These are phyloP conservation scores for Torulaspora franciscae DNA, from an alignment of 805 yeast species.

Conservation along the genomic window DNA sequence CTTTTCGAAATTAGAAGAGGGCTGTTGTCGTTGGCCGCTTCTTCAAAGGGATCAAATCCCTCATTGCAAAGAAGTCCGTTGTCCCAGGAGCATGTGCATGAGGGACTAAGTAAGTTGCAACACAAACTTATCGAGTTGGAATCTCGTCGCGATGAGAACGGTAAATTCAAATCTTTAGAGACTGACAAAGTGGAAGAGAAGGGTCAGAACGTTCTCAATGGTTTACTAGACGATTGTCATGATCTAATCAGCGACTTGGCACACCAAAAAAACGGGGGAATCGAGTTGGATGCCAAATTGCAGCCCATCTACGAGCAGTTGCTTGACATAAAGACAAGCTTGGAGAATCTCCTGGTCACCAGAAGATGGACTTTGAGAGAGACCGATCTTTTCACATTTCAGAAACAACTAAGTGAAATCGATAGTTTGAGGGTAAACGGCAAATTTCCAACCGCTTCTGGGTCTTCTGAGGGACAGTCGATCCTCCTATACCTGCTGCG, in stretches of 20 bases:
- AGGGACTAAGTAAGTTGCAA: conserved; percentile 35
- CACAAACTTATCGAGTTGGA: conserved; percentile 43
- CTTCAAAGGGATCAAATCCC: conserved; percentile 25
- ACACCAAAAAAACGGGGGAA: conserved; percentile 32
- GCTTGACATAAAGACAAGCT: conserved; percentile 58
- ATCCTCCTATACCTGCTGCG: conserved; percentile 73
- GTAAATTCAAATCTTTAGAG: conserved; percentile 44
- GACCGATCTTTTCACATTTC: conserved; percentile 85
- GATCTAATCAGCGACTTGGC: conserved; percentile 65
- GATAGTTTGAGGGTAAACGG: conserved; percentile 69
- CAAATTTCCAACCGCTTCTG: conserved; percentile 41
- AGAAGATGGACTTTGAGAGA: conserved; percentile 97
- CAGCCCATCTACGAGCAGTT: conserved; percentile 59
- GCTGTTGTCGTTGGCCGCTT: conserved; percentile 49
- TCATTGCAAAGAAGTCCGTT: conserved; percentile 12
- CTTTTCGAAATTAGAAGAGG: conserved; percentile 61
- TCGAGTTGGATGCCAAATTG: conserved; percentile 47
- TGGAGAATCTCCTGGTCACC: conserved; percentile 81
- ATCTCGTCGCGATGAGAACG: conserved; percentile 49
- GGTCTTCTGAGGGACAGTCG: conserved; percentile 50
- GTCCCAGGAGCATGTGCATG: conserved; percentile 23
- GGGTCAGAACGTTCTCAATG: conserved; percentile 54
- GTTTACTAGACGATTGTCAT: conserved; percentile 78
- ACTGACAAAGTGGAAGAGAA: conserved; percentile 34
- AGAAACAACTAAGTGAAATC: conserved; percentile 63